Conservation (phyloP, 2,329 filamentous ascomycete genomes). For the Aspergillus alliaceus region DNA sequence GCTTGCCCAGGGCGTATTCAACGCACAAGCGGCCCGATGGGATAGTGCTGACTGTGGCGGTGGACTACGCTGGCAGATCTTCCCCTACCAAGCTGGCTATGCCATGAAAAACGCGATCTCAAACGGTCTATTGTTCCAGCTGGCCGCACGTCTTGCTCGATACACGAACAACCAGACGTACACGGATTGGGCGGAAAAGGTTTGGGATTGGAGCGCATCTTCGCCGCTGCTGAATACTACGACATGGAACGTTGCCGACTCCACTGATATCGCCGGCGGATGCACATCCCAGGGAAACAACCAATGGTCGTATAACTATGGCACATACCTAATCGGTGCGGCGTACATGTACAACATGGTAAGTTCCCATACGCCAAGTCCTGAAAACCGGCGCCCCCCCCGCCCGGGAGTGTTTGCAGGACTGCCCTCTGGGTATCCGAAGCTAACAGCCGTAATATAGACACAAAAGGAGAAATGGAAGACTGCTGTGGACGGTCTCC, state of each 20-base stretch:
- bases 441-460: slow-evolving; percentile 25
- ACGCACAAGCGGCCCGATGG: slow-evolving; percentile 70
- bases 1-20: slow-evolving; percentile 70
- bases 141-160: slow-evolving; percentile 72
- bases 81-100: slow-evolving; percentile 71
- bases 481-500: slow-evolving; percentile 55
- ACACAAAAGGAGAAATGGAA: slow-evolving; percentile 53
- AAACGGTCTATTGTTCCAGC: slow-evolving; percentile 80
- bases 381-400: too few species aligned
- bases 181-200: slow-evolving; percentile 59
- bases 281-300: slow-evolving; percentile 62
- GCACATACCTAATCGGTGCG: slow-evolving; percentile 58
- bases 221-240: slow-evolving; percentile 61
- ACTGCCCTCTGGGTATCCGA: neutral
- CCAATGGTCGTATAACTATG: slow-evolving; percentile 69
- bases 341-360: slow-evolving; percentile 69
- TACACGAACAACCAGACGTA: slow-evolving; percentile 66
- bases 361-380: slow-evolving; percentile 9
- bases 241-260: slow-evolving; percentile 64
- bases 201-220: slow-evolving; percentile 61
- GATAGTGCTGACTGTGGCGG: slow-evolving; percentile 66
- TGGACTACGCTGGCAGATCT: slow-evolving; percentile 81
- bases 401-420: too few species aligned
- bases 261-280: slow-evolving; percentile 56
- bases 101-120: slow-evolving; percentile 80